Evolutionary conservation across 192 early-diverging fungal species (phyloP), one percentile per base, ranked within the genome.

Genomic region (Backusella mclennaniae): DNA sequence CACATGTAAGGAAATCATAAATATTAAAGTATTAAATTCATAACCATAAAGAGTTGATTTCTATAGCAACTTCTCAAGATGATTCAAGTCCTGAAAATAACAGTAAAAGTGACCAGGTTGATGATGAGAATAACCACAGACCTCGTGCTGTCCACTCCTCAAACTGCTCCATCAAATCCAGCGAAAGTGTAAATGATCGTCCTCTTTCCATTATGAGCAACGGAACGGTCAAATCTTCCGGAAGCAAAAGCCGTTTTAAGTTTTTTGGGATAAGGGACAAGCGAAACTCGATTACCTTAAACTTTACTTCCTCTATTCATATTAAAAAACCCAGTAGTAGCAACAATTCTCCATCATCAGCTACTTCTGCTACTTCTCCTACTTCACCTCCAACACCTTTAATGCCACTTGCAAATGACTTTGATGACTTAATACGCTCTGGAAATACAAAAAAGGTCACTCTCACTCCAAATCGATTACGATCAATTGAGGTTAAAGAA

Each of bases 381-480:
- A 71, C 72, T 31, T 36, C 36, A 19, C 38, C 69, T 23, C 46
- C 46, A 4, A 49, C 46, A 49, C 42, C 42, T 46, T 71, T 33
- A 6, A 15, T 31, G 14, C 70, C 74, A 56, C 79, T 75, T 17
- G 52, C 66, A 2, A 39, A 71, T 31, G 74, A 84, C 36, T 90
- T 90, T 77, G 89, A 90, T 46, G 83, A 84, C 56, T 46, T 90
- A 14, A 86, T 90, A 41, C 78, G 81, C 23, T 86, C 82, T 41
- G 86, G 85, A 69, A 82, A 88, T 49, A 90, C 89, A 6, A 86
- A 85, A 83, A 87, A 87, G 42, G 85, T 90, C 15, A 83, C 85
- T 8, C 73, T 90, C n/a, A 90, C 89, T 8, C 89, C 89, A n/a
- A 88, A 88, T 73, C 82, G 89, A 69, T 76, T 90, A 35, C 76